phyloP scores from a whole-genome alignment of 2,329 filamentous ascomycete species.

The Colletotrichum tropicale region DNA sequence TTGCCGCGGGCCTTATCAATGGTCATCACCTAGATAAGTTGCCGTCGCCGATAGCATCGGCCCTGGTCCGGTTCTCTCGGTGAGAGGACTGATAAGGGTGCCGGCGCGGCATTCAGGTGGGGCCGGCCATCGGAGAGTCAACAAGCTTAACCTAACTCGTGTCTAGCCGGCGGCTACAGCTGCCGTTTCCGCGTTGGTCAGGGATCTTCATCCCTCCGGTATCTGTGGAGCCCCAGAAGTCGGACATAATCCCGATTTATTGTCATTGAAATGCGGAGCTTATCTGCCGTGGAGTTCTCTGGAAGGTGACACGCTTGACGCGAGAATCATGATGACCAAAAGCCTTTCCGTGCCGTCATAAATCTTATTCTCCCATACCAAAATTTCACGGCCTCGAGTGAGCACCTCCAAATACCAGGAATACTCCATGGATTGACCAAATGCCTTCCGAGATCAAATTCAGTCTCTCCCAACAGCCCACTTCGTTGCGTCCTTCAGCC shows the following conservation, averaged over 20 bases:
- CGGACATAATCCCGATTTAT: neutral
- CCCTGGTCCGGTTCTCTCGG: neutral
- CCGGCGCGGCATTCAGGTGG: neutral
- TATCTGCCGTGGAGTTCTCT: neutral
- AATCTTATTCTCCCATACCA: neutral
- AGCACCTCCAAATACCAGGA: neutral
- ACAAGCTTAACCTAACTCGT: neutral
- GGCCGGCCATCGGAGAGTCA: neutral
- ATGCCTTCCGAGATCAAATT: neutral
- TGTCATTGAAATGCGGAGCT: neutral
- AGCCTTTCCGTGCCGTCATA: neutral
- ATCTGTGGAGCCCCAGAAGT: neutral
- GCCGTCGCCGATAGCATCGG: neutral
- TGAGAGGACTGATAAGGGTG: neutral
- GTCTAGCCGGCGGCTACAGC: neutral
- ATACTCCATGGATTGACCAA: neutral
- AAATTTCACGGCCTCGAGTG: neutral
- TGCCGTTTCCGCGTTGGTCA: neutral
- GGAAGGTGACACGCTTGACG: neutral
- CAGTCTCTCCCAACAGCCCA: constrained; percentile 25
- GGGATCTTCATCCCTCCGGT: neutral
- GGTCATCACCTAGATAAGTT: neutral
- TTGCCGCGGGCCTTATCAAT: neutral
- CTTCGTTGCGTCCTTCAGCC: constrained; percentile 26
- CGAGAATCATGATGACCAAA: neutral